Conservation (phyloP, 2,329 filamentous ascomycete genomes). For the Fusarium sp. region DNA sequence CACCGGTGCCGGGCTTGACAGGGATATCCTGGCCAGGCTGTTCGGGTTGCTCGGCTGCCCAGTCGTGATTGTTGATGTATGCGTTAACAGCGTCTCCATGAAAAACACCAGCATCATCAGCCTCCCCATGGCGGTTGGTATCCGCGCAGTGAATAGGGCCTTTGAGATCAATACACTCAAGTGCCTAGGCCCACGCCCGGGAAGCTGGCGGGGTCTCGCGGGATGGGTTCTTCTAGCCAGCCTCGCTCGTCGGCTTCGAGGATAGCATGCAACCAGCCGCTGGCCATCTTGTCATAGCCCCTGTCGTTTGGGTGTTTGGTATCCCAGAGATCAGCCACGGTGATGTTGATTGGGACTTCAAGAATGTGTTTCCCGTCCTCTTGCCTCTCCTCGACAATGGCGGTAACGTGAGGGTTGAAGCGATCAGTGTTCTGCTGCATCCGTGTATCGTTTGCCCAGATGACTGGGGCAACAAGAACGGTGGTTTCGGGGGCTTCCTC, state of each 20-base stretch:
- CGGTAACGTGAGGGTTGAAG: conserved; percentile 9
- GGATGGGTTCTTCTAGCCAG: conserved; percentile 9
- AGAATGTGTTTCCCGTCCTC: conserved; percentile 9
- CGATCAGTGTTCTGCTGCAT: conserved; percentile 26
- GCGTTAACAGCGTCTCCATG: too few species aligned
- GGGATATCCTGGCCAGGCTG: too few species aligned
- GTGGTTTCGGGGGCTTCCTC: conserved; percentile 10
- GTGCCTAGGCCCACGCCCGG: conserved; percentile 4
- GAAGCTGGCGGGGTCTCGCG: background rate
- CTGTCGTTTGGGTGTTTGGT: conserved; percentile 22
- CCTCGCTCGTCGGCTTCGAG: conserved; percentile 9
- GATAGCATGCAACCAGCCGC: conserved; percentile 23
- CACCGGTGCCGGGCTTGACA: too few species aligned
- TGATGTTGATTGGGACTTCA: conserved; percentile 17
- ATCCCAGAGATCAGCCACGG: conserved; percentile 12
- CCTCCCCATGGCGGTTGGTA: conserved; percentile 28
- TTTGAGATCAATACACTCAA: conserved; percentile 10
- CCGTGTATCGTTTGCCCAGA: conserved; percentile 23
- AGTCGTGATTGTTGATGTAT: too few species aligned
- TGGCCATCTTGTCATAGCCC: conserved; percentile 31
- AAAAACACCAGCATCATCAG: too few species aligned
- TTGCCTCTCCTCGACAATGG: conserved; percentile 3
- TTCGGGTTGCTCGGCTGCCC: too few species aligned
- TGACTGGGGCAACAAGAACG: conserved; percentile 17
- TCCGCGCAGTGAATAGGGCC: conserved; percentile 28